These are phyloP conservation scores for Venturia carpophila DNA, from an alignment of 2,329 filamentous ascomycete genomes.

Conservation along the genomic window DNA sequence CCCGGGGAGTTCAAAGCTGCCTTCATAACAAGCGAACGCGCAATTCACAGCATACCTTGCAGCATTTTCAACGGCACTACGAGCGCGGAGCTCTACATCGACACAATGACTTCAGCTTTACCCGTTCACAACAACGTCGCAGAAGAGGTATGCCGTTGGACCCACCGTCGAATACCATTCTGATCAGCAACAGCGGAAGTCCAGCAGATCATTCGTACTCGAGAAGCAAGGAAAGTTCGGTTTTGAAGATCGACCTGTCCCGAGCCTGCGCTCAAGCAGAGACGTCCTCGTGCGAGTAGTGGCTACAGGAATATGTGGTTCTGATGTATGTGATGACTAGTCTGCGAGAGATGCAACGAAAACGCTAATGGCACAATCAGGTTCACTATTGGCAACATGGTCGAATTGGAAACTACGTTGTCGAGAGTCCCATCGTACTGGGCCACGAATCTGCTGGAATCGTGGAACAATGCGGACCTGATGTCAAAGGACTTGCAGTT, in stretches of 20 bases:
- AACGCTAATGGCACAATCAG: background rate
- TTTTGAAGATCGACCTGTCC: constrained; percentile 39
- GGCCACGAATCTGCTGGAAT: constrained; percentile 28
- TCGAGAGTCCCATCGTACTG: constrained; percentile 25
- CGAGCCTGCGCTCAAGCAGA: constrained; percentile 23
- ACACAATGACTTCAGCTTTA: no score
- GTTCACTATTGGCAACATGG: constrained; percentile 25
- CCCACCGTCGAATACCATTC: no score
- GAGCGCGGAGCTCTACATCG: no score
- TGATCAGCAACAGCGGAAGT: background rate
- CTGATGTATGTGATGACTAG: background rate
- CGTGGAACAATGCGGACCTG: constrained; percentile 23
- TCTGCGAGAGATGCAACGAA: background rate
- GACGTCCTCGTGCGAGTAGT: constrained; percentile 20
- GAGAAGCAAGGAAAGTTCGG: constrained; percentile 38
- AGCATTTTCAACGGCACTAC: background rate
- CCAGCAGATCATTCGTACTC: constrained; percentile 43
- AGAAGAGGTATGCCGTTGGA: background rate
- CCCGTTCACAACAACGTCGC: background rate
- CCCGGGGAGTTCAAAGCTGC: background rate
- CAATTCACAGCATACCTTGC: no score
- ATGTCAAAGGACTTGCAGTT: constrained; percentile 24
- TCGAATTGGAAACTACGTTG: constrained; percentile 24
- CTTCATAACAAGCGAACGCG: background rate
- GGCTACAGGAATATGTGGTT: constrained; percentile 22